phyloP scores from a whole-genome alignment of 768 basidiomycete genomes.

The Ramaria sp. region DNA sequence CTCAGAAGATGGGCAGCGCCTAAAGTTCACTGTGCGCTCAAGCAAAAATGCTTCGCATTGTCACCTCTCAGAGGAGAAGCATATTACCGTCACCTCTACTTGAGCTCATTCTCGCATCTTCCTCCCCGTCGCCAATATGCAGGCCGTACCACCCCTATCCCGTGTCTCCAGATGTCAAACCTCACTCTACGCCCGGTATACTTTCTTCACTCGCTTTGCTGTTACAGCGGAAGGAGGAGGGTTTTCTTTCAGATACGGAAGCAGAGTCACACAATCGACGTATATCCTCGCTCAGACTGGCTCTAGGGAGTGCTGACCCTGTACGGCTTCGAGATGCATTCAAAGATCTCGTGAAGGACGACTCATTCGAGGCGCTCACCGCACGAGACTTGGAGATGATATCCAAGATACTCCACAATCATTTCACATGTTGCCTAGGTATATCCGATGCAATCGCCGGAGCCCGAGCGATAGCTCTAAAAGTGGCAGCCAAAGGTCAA shows the following conservation, averaged over 20 bases:
- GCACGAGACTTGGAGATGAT: not conserved
- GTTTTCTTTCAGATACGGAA: not conserved
- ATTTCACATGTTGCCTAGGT: not conserved
- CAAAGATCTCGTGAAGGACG: not conserved
- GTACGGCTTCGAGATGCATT: not conserved
- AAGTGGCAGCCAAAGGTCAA: slow-evolving; percentile 33
- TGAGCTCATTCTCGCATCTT: not conserved
- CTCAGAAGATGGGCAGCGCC: no score
- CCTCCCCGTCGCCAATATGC: not conserved
- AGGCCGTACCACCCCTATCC: no score
- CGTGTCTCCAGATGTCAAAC: no score
- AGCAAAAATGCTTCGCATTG: not conserved
- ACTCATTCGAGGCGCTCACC: not conserved
- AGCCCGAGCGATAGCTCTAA: slow-evolving; percentile 37
- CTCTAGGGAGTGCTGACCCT: not conserved
- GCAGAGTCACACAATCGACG: not conserved
- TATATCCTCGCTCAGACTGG: not conserved
- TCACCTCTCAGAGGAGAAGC: not conserved
- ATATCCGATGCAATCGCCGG: not conserved
- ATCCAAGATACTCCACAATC: not conserved
- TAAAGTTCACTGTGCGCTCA: not conserved
- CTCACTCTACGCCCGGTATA: not conserved
- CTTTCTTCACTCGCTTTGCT: no score
- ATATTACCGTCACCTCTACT: not conserved
- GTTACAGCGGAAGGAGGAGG: not conserved